Evolutionary conservation across 495 filamentous ascomycete genomes (phyloP), one percentile per base, ranked within the genome.

Genomic region (Lasiosphaeris hirsuta): DNA sequence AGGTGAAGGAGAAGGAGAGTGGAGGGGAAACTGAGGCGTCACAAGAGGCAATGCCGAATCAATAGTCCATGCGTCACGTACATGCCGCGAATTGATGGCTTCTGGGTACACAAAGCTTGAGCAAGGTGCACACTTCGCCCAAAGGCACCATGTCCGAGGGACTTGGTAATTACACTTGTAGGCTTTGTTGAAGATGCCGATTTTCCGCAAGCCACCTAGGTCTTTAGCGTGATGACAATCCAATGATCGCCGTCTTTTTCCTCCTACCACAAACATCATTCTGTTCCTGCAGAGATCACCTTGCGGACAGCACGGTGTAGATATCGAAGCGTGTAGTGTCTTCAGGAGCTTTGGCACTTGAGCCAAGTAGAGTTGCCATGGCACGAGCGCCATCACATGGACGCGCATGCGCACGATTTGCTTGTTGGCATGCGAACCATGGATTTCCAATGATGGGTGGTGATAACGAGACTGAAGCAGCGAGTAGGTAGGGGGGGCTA

Each of bases 351-450:
- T n/a, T 52, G 7, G 18, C 4, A 5, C 33, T 48, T 10, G 17
- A 23, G 19, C n/a, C 17, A 7, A 40, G 10, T 47, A 62, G 33
- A 53, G n/a, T n/a, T n/a, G n/a, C n/a, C n/a, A n/a, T n/a, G n/a
- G n/a, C n/a, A n/a, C n/a, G 62, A 62, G 73, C 17, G 82, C 68
- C 1, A 75, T 63, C 10, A 71, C 86, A 3, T 86, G 81, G 65
- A 85, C 82, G 17, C 75, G 75, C 47, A 72, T 72, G 66, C 61
- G 64, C 17, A 75, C 71, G 34, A 62, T 69, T 64, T 48, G 44
- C 48, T 18, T 69, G 66, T 53, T 54, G 40, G 39, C 67, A 69
- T 50, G 35, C 35, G 37, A 69, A 69, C 46, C 61, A 49, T 45
- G 60, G 56, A 9, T 44, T 65, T 41, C 11, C 17, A 2, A 30